phyloP scores from a whole-genome alignment of 495 filamentous ascomycete species.

The Podospora conica region DNA sequence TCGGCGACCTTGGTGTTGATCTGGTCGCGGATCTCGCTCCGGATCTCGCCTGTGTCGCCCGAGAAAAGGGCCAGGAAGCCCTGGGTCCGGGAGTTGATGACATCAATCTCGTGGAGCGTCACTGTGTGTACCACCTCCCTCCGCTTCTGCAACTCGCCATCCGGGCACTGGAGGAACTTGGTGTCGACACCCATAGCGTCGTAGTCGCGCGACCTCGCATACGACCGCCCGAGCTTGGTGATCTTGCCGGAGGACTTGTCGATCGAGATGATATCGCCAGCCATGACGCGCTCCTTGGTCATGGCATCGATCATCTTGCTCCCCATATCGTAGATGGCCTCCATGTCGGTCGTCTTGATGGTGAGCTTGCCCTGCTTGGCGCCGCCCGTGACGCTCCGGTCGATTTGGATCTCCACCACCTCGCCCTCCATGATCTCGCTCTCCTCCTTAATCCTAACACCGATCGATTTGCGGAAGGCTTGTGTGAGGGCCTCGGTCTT shows the following conservation, averaged over 20 bases:
- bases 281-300: conserved; percentile 98
- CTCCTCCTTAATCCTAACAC: conserved; percentile 94
- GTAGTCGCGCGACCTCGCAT: conserved; percentile 91
- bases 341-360: conserved; percentile 99
- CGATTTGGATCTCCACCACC: conserved; percentile 98
- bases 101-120: conserved; percentile 95
- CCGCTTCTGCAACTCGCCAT: conserved; percentile 94
- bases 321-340: conserved; percentile 98
- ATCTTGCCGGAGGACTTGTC: conserved; percentile 98
- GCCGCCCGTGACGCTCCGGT: conserved; percentile 90
- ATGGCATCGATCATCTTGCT: conserved; percentile 99
- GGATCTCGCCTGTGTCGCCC: conserved; percentile 95
- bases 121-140: conserved; percentile 97
- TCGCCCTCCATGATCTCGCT: conserved; percentile 99
- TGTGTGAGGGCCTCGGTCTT: conserved; percentile 98
- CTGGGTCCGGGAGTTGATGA: conserved; percentile 96
- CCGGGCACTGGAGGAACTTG: conserved; percentile 97
- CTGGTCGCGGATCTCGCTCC: conserved; percentile 93
- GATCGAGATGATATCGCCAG: conserved; percentile 95
- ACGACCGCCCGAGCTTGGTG: conserved; percentile 89
- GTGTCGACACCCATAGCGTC: conserved; percentile 99
- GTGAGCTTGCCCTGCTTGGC: conserved; percentile 98
- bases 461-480: conserved; percentile 95
- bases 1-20: conserved; percentile 98
- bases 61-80: conserved; percentile 95